phyloP scores from a whole-genome alignment of 2,329 filamentous ascomycete genomes.

The Diaporthe citri region DNA sequence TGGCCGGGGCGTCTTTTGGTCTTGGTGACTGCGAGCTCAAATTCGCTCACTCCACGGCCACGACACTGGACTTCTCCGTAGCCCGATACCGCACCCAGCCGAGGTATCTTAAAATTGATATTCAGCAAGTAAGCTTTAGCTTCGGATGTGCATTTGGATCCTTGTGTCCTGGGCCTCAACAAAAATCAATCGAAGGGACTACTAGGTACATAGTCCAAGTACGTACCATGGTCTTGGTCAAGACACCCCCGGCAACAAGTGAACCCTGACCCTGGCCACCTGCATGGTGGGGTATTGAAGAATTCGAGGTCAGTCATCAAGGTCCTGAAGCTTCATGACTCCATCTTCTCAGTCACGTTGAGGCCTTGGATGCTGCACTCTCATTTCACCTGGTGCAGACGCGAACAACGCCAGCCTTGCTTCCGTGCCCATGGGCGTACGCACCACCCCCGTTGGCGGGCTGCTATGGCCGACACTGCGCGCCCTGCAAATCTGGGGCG shows the following conservation, averaged over 20 bases:
- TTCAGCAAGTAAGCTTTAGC: neutral
- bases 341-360: neutral
- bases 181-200: neutral
- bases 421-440: neutral
- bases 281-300: neutral
- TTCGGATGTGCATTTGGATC: neutral
- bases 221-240: neutral
- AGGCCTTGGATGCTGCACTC: conserved; percentile 29
- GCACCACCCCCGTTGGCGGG: conserved; percentile 62
- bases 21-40: conserved; percentile 4
- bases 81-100: conserved; percentile 6
- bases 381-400: neutral
- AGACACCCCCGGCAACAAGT: neutral
- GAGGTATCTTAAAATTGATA: no score
- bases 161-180: conserved; percentile 8
- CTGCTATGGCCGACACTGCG: conserved; percentile 77
- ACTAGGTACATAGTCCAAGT: neutral
- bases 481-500: conserved; percentile 82
- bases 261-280: neutral
- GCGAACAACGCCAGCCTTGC: neutral
- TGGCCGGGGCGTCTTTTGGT: neutral
- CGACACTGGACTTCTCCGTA: neutral
- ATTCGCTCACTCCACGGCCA: conserved; percentile 9
- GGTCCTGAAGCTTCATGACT: neutral
- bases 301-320: neutral